phyloP scores from a whole-genome alignment of 306 rosid genomes.

The Casuarina glauca region DNA sequence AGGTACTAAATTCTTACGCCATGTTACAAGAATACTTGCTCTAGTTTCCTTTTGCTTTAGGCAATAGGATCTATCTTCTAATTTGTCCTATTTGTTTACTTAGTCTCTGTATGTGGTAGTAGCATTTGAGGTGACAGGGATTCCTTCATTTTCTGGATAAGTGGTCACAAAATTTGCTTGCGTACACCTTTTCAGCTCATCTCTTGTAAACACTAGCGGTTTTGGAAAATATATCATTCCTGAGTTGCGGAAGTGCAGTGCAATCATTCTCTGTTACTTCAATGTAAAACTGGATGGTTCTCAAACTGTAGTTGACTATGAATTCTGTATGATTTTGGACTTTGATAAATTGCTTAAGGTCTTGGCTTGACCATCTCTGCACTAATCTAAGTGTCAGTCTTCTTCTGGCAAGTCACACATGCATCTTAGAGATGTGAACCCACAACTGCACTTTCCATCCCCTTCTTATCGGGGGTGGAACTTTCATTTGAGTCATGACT shows the following conservation, averaged over 20 bases:
- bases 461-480: too few species aligned
- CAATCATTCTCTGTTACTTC: background rate
- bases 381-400: background rate
- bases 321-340: background rate
- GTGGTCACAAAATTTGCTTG: background rate
- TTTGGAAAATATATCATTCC: background rate
- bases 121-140: background rate
- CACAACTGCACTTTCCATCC: too few species aligned
- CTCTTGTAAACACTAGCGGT: background rate
- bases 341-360: background rate
- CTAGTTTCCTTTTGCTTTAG: constrained; percentile 7
- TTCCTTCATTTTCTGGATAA: background rate
- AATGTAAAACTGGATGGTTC: background rate
- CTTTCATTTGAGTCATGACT: too few species aligned
- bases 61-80: constrained; percentile 19
- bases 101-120: background rate
- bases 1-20: constrained; percentile 48
- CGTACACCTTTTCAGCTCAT: background rate
- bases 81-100: background rate
- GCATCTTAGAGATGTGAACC: too few species aligned
- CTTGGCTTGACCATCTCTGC: background rate
- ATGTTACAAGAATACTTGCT: constrained; percentile 11
- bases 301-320: background rate
- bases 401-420: too few species aligned
- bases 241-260: background rate